These are phyloP conservation scores for Pittosporum tobira DNA, from an alignment of 129 eudicot species.

Conservation along the genomic window DNA sequence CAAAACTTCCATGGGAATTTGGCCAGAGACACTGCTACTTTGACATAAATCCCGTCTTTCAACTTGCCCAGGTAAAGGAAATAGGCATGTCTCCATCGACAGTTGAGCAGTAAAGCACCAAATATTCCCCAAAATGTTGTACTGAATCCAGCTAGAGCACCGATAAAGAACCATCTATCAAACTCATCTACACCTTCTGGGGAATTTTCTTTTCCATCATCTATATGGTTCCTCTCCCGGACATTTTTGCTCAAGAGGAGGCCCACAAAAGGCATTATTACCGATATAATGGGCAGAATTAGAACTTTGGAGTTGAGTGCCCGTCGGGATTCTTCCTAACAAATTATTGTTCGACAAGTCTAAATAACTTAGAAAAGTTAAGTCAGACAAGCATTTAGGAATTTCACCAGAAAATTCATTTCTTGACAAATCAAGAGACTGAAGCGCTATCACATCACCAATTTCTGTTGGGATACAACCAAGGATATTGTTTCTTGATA, in stretches of 20 bases:
- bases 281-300: conserved; percentile 17
- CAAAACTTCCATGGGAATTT: too few species aligned
- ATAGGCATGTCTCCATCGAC: too few species aligned
- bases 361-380: conserved; percentile 3
- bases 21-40: too few species aligned
- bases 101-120: too few species aligned
- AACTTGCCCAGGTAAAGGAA: too few species aligned
- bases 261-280: conserved; percentile 20
- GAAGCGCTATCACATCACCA: conserved; percentile 15
- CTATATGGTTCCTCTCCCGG: too few species aligned
- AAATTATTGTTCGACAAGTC: too few species aligned
- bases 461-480: conserved; percentile 15
- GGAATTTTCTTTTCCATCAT: background rate
- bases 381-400: conserved; percentile 15
- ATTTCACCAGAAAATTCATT: conserved; percentile 20
- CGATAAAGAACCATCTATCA: background rate
- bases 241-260: conserved; percentile 10
- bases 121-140: too few species aligned
- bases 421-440: conserved; percentile 17
- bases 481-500: conserved; percentile 14
- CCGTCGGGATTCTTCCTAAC: conserved; percentile 26
- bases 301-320: conserved; percentile 23
- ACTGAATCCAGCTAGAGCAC: too few species aligned
- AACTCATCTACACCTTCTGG: background rate
- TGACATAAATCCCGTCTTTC: too few species aligned